Conservation (phyloP, 169 alveolate species). For the Eimeria zaria region DNA sequence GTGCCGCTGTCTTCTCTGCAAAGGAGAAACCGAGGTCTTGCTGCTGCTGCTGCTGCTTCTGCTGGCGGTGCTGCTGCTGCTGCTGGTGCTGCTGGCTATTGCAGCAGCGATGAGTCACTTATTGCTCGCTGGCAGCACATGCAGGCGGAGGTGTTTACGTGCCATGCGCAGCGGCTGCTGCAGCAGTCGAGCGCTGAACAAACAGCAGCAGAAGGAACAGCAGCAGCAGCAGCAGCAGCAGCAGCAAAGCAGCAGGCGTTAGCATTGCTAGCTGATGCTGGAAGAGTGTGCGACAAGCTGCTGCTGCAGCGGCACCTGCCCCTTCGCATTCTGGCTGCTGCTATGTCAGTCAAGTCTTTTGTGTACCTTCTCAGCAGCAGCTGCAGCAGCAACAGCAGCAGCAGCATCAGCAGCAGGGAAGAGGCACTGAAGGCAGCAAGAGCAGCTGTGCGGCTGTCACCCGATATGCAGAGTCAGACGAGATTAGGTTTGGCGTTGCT, state of each 20-base stretch:
- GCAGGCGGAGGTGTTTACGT: constrained; percentile 63
- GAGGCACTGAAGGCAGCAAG: constrained; percentile 56
- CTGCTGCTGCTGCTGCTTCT: constrained; percentile 3
- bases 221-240: background rate
- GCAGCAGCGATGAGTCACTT: constrained; percentile 48
- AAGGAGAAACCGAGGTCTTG: background rate
- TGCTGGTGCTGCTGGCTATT: constrained; percentile 4
- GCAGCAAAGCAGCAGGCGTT: constrained; percentile 5
- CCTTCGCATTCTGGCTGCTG: constrained; percentile 7
- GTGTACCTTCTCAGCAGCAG: constrained; percentile 52
- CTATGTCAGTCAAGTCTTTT: constrained; percentile 13
- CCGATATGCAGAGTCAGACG: constrained; percentile 57
- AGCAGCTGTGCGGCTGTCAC: constrained; percentile 27
- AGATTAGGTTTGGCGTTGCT: constrained; percentile 48
- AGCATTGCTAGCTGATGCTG: constrained; percentile 36
- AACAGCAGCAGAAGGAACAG: background rate
- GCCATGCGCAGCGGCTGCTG: constrained; percentile 69
- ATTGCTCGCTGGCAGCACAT: constrained; percentile 63
- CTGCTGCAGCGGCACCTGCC: constrained; percentile 70
- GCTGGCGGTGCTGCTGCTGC: background rate
- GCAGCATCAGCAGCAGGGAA: too few species aligned
- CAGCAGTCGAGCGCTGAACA: constrained; percentile 3
- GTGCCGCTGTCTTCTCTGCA: background rate
- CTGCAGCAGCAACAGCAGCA: constrained; percentile 10
- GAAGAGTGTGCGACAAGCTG: constrained; percentile 30